Conservation (phyloP, 352 stramenopile genomes). For the Pythium rhizo-oryzae region DNA sequence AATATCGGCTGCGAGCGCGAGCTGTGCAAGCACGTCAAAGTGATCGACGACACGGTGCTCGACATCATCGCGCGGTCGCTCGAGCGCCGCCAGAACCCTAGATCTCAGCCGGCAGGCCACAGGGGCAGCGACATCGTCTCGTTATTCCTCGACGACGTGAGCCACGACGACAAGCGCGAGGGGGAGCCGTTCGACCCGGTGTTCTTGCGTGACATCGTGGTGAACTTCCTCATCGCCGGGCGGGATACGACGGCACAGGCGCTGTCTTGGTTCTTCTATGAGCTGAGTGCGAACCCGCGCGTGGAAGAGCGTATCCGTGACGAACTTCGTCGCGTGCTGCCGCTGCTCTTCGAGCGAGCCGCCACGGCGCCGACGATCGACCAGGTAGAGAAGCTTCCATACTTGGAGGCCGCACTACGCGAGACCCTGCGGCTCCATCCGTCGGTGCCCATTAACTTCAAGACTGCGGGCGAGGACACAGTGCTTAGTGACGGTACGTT, state of each 20-base stretch:
- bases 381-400: slow-evolving; percentile 18
- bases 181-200: slow-evolving; percentile 22
- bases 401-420: slow-evolving; percentile 31
- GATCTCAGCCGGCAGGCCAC: too few species aligned
- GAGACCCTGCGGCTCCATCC: slow-evolving; percentile 47
- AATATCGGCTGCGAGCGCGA: slow-evolving; percentile 19
- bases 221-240: slow-evolving; percentile 61
- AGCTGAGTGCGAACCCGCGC: slow-evolving; percentile 41
- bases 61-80: slow-evolving; percentile 46
- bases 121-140: too few species aligned
- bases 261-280: slow-evolving; percentile 53
- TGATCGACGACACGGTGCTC: slow-evolving; percentile 32
- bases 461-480: slow-evolving; percentile 31
- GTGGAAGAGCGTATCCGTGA: slow-evolving; percentile 30
- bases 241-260: slow-evolving; percentile 55
- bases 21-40: slow-evolving; percentile 22
- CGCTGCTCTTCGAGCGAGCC: neutral
- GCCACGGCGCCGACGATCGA: slow-evolving; percentile 14
- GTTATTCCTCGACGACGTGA: slow-evolving; percentile 27
- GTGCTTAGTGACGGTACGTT: slow-evolving; percentile 40
- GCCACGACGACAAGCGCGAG: slow-evolving; percentile 18
- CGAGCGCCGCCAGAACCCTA: slow-evolving; percentile 9
- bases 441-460: slow-evolving; percentile 42
- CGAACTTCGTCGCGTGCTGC: slow-evolving; percentile 16
- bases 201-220: slow-evolving; percentile 53